Evolutionary conservation across 2,329 filamentous ascomycete genomes (phyloP), one percentile per base, ranked within the genome.

Genomic region (Oidium heveae): DNA sequence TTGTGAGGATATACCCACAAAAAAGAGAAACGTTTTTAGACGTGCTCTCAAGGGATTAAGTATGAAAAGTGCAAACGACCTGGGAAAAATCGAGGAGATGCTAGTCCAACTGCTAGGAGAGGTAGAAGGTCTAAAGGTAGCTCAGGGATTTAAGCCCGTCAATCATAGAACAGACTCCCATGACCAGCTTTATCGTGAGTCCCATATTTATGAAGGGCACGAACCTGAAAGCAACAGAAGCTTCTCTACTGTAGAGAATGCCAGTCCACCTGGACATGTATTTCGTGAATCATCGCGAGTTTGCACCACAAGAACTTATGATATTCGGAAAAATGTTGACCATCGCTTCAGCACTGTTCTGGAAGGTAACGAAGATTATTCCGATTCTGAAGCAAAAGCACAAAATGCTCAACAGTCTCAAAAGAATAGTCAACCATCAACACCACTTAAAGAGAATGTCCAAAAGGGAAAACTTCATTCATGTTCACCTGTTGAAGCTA

Each of bases 11-110:
- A 62, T 71, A 22, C 72, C 81, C 22, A 73, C 76, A 47, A 95
- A 95, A 75, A 87, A 86, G 65, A 84, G 86, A 68, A 94, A 86
- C 64, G 77, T 98, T n/a, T 91, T 96, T 70, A 84, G 83, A 62
- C 80, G 89, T 58, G 91, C 91, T n/a, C 72, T 98, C 52, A 89
- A 93, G 65, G 88, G 88, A 2, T 72, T 98, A 52, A 86, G 86
- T 61, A 76, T 83, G 64, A 93, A 91, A 70, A 89, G 86, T 53
- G 80, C 83, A 8, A 89, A 84, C 62, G 91, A 98, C 61, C 75
- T 95, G 53, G 78, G 80, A 59, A 84, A 86, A 61, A 94, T 95
- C 58, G 86, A 91, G 66, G 83, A 86, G 57, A 89, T 91, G 83
- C 75, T 98, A 36, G 84, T 91, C 66, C 87, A 94, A 64, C 75